phyloP scores from a whole-genome alignment of 2,329 filamentous ascomycete species.

The Sporothrix inflata region DNA sequence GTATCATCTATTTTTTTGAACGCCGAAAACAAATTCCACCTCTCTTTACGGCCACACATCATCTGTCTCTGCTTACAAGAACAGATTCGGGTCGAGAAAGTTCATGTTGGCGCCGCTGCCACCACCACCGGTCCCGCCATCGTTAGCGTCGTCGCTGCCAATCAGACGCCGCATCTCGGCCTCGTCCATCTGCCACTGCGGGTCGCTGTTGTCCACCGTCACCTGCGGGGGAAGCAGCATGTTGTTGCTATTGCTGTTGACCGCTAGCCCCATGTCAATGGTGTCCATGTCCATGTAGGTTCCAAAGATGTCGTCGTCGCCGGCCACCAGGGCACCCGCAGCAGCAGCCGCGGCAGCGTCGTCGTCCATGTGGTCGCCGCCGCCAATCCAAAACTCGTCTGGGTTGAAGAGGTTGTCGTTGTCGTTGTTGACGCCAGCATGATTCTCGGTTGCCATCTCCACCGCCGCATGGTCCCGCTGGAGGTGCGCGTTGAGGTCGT shows the following conservation, averaged over 20 bases:
- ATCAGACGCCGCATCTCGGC: slow-evolving; percentile 38
- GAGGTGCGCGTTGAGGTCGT: slow-evolving; percentile 55
- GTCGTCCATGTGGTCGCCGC: neutral
- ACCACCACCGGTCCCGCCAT: neutral
- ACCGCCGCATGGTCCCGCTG: slow-evolving; percentile 38
- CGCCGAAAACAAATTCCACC: neutral
- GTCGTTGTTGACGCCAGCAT: neutral
- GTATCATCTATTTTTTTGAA: neutral
- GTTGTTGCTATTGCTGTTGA: neutral
- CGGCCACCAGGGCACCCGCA: neutral
- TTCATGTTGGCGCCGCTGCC: neutral
- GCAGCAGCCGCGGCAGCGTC: neutral
- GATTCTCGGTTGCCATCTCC: neutral
- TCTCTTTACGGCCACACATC: neutral
- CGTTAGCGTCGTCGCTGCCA: slow-evolving; percentile 31
- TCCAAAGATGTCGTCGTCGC: slow-evolving; percentile 25
- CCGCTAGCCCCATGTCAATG: neutral
- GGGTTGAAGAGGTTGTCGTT: slow-evolving; percentile 10
- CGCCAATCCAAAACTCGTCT: slow-evolving; percentile 33
- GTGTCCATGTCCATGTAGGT: slow-evolving; percentile 21
- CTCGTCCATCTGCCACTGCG: slow-evolving; percentile 37
- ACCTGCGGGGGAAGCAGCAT: neutral
- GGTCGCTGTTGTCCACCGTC: slow-evolving; percentile 18
- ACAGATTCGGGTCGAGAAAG: slow-evolving; percentile 32
- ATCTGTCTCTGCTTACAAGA: slow-evolving; percentile 18